Conservation (phyloP, 1,284 basidiomycete genomes). For the Ceratobasidium sp. region DNA sequence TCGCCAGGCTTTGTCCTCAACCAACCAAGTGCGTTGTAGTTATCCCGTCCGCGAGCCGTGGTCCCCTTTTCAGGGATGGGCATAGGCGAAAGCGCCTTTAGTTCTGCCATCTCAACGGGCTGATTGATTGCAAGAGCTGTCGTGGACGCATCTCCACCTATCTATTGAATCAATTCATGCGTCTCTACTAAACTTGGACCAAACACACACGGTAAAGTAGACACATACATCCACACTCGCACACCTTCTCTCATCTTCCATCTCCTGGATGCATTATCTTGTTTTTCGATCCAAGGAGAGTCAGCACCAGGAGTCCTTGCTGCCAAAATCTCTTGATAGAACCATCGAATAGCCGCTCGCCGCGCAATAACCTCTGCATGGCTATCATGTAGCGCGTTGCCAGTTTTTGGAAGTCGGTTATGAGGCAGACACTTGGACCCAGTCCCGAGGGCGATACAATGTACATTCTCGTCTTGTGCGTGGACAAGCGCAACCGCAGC, state of each 20-base stretch:
- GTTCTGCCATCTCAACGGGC: conserved; percentile 68
- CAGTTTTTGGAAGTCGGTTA: conserved; percentile 65
- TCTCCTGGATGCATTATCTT: conserved; percentile 49
- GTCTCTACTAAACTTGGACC: conserved; percentile 40
- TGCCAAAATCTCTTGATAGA: conserved; percentile 69
- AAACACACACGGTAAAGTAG: conserved; percentile 83
- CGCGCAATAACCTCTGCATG: conserved; percentile 91
- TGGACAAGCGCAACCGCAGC: conserved; percentile 40
- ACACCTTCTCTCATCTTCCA: conserved; percentile 63
- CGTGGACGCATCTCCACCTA: conserved; percentile 91
- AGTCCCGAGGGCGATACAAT: conserved; percentile 77
- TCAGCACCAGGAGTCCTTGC: neutral
- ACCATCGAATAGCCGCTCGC: conserved; percentile 81
- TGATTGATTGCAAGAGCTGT: conserved; percentile 75
- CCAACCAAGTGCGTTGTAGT: conserved; percentile 75
- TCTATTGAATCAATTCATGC: conserved; percentile 33
- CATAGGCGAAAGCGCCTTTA: conserved; percentile 58
- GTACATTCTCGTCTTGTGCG: conserved; percentile 43
- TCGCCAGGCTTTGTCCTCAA: conserved; percentile 86
- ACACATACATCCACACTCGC: conserved; percentile 77
- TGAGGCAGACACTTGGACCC: conserved; percentile 88
- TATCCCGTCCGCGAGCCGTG: conserved; percentile 76
- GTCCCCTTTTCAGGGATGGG: conserved; percentile 37
- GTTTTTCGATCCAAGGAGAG: conserved; percentile 58
- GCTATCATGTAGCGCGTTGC: conserved; percentile 85